Conservation (phyloP, 306 rosid genomes). For the Hippophae gyantsensis region DNA sequence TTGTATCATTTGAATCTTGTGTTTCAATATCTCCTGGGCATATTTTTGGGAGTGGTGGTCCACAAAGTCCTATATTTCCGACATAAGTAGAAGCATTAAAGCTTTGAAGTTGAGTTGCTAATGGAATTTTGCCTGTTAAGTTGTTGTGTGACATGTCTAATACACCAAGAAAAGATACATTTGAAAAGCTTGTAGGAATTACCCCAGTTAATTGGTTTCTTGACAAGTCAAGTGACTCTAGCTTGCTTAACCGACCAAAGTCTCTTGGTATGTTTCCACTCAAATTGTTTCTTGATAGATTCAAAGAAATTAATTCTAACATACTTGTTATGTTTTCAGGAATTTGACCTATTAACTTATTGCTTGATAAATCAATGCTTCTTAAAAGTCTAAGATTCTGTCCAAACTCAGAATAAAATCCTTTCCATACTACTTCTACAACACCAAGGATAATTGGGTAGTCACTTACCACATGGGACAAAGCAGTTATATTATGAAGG, state of each 20-base stretch:
- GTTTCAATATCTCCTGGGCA: conserved; percentile 10
- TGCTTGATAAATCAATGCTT: conserved; percentile 26
- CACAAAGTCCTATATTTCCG: conserved; percentile 25
- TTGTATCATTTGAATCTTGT: background rate
- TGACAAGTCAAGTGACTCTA: conserved; percentile 24
- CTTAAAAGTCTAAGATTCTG: conserved; percentile 2
- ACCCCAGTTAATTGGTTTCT: conserved; percentile 19
- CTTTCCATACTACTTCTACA: conserved; percentile 16
- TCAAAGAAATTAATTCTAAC: conserved; percentile 6
- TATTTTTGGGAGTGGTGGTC: conserved; percentile 10
- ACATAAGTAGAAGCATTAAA: background rate
- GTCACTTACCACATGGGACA: background rate
- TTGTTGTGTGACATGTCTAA: conserved; percentile 20
- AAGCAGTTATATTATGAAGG: conserved; percentile 8
- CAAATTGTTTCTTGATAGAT: conserved; percentile 16
- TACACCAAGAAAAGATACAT: background rate
- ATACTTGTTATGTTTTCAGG: conserved; percentile 10
- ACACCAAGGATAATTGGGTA: background rate
- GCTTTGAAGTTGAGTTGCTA: conserved; percentile 16
- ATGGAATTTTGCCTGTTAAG: conserved; percentile 17
- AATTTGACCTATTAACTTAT: conserved; percentile 17
- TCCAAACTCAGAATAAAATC: background rate
- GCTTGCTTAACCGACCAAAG: background rate
- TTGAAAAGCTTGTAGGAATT: conserved; percentile 11
- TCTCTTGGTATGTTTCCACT: conserved; percentile 11